Evolutionary conservation across 768 basidiomycete species (phyloP).

Genomic region (Inosperma sp.): DNA sequence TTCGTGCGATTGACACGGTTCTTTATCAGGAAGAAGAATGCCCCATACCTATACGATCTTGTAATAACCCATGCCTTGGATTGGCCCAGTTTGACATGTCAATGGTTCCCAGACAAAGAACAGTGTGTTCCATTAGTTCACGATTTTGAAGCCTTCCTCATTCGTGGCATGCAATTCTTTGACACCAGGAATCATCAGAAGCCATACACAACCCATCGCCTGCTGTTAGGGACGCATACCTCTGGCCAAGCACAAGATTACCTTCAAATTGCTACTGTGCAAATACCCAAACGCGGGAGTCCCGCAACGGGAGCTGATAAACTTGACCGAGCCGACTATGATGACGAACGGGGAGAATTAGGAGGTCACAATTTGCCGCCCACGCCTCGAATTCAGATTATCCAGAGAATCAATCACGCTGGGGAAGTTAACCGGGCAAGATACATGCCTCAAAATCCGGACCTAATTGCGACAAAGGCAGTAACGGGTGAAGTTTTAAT

Average conservation of each 20-base stretch:
- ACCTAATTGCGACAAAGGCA: slow-evolving; percentile 93
- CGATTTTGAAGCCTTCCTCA: not conserved
- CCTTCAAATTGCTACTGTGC: slow-evolving; percentile 91
- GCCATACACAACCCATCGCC: slow-evolving; percentile 90
- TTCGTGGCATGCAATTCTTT: not conserved
- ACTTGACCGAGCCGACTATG: slow-evolving; percentile 76
- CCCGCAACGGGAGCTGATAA: slow-evolving; percentile 62
- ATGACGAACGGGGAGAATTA: slow-evolving; percentile 90
- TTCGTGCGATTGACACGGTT: slow-evolving; percentile 6
- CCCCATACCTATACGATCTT: slow-evolving; percentile 95
- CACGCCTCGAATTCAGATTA: slow-evolving; percentile 83
- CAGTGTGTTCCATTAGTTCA: slow-evolving; percentile 49
- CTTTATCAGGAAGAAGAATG: slow-evolving; percentile 82
- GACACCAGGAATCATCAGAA: slow-evolving; percentile 72
- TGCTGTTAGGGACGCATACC: slow-evolving; percentile 96
- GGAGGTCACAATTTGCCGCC: slow-evolving; percentile 86
- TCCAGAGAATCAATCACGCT: slow-evolving; percentile 90
- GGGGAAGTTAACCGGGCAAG: slow-evolving; percentile 96
- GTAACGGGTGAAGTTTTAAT: slow-evolving; percentile 85
- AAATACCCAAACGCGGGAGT: slow-evolving; percentile 80
- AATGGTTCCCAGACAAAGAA: slow-evolving; percentile 98
- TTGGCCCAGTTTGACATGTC: slow-evolving; percentile 97
- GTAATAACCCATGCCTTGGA: slow-evolving; percentile 97
- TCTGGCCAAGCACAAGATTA: slow-evolving; percentile 92
- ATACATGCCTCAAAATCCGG: slow-evolving; percentile 99